Conservation (phyloP, 2,329 filamentous ascomycete genomes). For the Calonectria multiphialidica region DNA sequence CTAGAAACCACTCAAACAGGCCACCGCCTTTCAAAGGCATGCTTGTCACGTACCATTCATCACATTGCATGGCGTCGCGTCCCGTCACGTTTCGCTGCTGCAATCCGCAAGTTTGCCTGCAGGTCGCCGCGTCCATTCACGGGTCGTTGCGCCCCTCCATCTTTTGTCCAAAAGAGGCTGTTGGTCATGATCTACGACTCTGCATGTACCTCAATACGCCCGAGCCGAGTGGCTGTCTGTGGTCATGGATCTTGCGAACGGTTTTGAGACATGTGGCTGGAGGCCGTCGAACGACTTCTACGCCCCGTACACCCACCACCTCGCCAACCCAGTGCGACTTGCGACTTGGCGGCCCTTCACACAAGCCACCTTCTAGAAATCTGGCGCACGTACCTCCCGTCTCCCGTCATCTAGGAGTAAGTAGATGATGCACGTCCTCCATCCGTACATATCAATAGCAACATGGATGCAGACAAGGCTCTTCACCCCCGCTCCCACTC, state of each 20-base stretch:
- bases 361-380: conserved; percentile 34
- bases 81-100: conserved; percentile 15
- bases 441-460: conserved; percentile 17
- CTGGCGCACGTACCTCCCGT: conserved; percentile 28
- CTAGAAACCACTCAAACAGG: conserved; percentile 27
- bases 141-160: conserved; percentile 11
- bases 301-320: conserved; percentile 6
- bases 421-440: conserved; percentile 19
- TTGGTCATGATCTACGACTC: conserved; percentile 18
- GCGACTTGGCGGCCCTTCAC: conserved; percentile 2
- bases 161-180: neutral
- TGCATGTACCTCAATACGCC: conserved; percentile 22
- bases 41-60: conserved; percentile 23
- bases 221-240: conserved; percentile 18
- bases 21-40: conserved; percentile 12
- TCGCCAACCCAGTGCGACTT: conserved; percentile 14
- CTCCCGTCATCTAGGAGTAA: conserved; percentile 18
- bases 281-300: conserved; percentile 17
- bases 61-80: conserved; percentile 8
- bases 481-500: neutral
- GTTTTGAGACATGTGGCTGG: conserved; percentile 27
- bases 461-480: neutral
- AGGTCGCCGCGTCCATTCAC: conserved; percentile 2
- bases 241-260: conserved; percentile 22
- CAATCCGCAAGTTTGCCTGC: conserved; percentile 16